Conservation (phyloP, 495 filamentous ascomycete species). For the Emericellopsis terricola region DNA sequence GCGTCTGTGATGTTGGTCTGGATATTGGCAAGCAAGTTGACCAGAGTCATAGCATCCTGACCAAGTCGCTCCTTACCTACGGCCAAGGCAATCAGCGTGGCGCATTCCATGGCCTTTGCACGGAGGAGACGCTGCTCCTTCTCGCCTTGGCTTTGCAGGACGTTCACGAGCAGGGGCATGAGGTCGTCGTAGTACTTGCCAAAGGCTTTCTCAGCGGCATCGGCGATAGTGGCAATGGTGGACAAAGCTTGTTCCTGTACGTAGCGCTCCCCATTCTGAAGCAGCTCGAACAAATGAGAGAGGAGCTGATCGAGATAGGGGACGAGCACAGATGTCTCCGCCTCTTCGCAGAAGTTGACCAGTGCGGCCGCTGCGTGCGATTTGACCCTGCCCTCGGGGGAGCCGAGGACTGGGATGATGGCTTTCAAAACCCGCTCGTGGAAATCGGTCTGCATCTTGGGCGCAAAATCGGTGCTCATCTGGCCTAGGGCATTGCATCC, state of each 20-base stretch:
- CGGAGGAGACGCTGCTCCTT: conserved; percentile 84
- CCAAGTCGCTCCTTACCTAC: conserved; percentile 89
- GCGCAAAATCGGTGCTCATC: conserved; percentile 99
- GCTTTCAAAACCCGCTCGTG: conserved; percentile 68
- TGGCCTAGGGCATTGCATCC: conserved; percentile 98
- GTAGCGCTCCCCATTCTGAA: conserved; percentile 82
- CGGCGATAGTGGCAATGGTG: conserved; percentile 95
- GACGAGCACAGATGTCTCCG: conserved; percentile 79
- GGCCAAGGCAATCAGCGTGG: conserved; percentile 87
- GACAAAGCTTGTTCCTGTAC: conserved; percentile 97
- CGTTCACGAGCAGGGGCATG: conserved; percentile 87
- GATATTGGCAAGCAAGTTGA: conserved; percentile 70
- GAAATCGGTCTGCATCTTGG: conserved; percentile 95
- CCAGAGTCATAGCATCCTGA: conserved; percentile 65
- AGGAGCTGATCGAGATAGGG: conserved; percentile 86
- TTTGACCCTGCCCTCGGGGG: conserved; percentile 83
- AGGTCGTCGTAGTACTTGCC: conserved; percentile 87
- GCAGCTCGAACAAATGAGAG: conserved; percentile 59
- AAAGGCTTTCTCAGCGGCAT: conserved; percentile 91
- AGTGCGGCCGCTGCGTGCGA: conserved; percentile 92
- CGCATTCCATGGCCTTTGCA: conserved; percentile 99
- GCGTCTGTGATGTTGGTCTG: conserved; percentile 76
- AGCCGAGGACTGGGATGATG: conserved; percentile 84
- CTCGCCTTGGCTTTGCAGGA: conserved; percentile 70
- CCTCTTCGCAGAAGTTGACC: conserved; percentile 99